Evolutionary conservation across 2,329 filamentous ascomycete genomes (phyloP), one percentile per base, ranked within the genome.

Genomic region (Periconia sp.): DNA sequence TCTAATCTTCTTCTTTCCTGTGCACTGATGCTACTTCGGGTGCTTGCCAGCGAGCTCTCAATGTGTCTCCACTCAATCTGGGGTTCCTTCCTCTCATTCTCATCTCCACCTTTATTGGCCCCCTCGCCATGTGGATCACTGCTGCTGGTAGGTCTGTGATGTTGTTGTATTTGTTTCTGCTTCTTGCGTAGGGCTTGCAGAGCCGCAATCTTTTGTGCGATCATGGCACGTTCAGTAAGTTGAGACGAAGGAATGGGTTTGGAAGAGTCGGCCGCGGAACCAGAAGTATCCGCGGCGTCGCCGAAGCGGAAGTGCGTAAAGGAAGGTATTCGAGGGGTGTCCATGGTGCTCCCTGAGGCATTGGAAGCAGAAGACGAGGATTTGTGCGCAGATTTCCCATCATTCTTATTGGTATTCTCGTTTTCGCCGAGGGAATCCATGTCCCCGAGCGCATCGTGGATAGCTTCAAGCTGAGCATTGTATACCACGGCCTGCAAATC

Each of bases 401-500:
- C 61, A 52, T 68, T 68, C 11, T 37, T 37, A n/a, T 37, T n/a
- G 33, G 11, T 37, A n/a, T 11, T n/a, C 11, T 37, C 15, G 10
- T 37, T n/a, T 37, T 70, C 65, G 8, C 58, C 60, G 58, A 69
- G 49, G 60, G 33, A n/a, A 11, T 75, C 58, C 41, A 82, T 78
- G 30, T 85, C 85, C 50, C 85, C 88, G 0, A 99, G 83, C 2
- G 95, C 86, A 62, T 97, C 92, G 70, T 99, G 94, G 59, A 99
- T 97, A 27, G 94, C 94, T 76, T 97, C 93, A 6, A 99, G 82
- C 71, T 99, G 94, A 0, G 94, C 92, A 62, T 99, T 99, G 65
- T 96, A 97, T 42, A 97, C 87, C 7, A 99, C 83, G 0, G 93
- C 94, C 73, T 99, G 94, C 3, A 99, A 79, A 76, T 99, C 94